phyloP scores from a whole-genome alignment of 2,329 filamentous ascomycete genomes.

The Davidsoniella eucalypti region DNA sequence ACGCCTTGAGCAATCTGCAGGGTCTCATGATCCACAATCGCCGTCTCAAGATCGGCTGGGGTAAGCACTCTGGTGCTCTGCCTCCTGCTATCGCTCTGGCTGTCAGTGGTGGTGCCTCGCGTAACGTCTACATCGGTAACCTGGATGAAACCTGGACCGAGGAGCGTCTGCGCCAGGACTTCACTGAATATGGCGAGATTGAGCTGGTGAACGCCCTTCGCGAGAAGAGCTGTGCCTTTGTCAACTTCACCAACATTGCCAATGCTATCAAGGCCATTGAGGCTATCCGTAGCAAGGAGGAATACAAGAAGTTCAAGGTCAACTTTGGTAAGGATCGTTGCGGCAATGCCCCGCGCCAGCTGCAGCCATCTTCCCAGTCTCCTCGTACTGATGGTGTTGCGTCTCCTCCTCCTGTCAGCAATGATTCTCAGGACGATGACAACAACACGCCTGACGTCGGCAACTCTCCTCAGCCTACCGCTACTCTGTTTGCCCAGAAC shows the following conservation, averaged over 20 bases:
- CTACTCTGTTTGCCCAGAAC: constrained; percentile 60
- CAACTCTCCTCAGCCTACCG: constrained; percentile 45
- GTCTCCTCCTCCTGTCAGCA: constrained; percentile 37
- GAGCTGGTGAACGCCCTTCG: constrained; percentile 91
- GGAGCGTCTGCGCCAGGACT: constrained; percentile 88
- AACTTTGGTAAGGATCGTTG: constrained; percentile 99
- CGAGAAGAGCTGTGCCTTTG: constrained; percentile 98
- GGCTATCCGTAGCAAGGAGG: constrained; percentile 81
- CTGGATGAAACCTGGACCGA: constrained; percentile 95
- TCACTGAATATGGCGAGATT: constrained; percentile 93
- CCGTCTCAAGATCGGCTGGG: constrained; percentile 96
- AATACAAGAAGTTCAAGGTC: constrained; percentile 98
- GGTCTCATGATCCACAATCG: constrained; percentile 99
- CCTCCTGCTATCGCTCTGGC: constrained; percentile 91
- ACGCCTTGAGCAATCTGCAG: constrained; percentile 91
- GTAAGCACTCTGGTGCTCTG: constrained; percentile 92
- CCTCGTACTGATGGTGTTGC: constrained; percentile 46
- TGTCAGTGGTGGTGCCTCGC: constrained; percentile 90
- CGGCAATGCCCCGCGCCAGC: constrained; percentile 85
- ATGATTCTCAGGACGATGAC: constrained; percentile 23
- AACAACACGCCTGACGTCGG: constrained; percentile 38
- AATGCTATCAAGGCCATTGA: constrained; percentile 99
- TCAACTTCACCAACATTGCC: constrained; percentile 99
- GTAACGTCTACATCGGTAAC: constrained; percentile 97
- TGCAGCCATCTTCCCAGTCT: constrained; percentile 49